Base-by-base conservation (phyloP, 2,329 filamentous ascomycete genomes). In the Ramichloridium luteum region DNA sequence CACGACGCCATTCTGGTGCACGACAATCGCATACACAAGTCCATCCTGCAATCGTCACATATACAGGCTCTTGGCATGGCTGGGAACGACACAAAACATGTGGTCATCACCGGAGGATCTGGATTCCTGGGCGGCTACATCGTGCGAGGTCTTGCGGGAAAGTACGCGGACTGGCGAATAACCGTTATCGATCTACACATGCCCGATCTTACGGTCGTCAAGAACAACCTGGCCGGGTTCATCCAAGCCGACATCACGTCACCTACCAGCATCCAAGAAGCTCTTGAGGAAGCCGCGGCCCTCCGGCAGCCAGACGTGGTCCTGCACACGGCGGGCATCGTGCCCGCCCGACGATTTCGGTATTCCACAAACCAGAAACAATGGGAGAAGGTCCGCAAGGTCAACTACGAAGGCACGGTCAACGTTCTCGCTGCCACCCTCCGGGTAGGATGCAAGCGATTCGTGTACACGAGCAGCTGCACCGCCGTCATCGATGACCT, bases 401-500 rank as follows among this genome's bases (percentile, higher is more conserved):
- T 96, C 53, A 98, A 96, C 56, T 77, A 93, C 31, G 77, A 84
- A 31, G 88, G 88, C 31, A 94, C 90, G 10, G 67, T 67, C 43
- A 76, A 79, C 43, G 70, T 94, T 29, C 64, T 96, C 33, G 72
- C 77, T 20, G 82, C 81, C 11, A 80, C 80, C 46, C 70, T 71
- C 50, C 64, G 71, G 44, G 69, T 58, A 22, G 77, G 71, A 40
- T 84, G 88, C 49, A 82, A 77, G 59, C 81, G 72, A 1, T 74
- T 96, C 42, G 82, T 96, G 28, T 93, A 88, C 60, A 96, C 88
- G 12, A 90, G 81, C 56, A 90, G 80, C 32, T 80, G 82, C 32
- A 92, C 84, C 38, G 79, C 93, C 39, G 67, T 93, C 42, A 79
- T 81, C 52, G 85, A 96, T 59, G 86, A 86, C 46, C 34, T 63